These are phyloP conservation scores for Xylariaceae sp. DNA, from an alignment of 2,329 filamentous ascomycete genomes.

Conservation along the genomic window DNA sequence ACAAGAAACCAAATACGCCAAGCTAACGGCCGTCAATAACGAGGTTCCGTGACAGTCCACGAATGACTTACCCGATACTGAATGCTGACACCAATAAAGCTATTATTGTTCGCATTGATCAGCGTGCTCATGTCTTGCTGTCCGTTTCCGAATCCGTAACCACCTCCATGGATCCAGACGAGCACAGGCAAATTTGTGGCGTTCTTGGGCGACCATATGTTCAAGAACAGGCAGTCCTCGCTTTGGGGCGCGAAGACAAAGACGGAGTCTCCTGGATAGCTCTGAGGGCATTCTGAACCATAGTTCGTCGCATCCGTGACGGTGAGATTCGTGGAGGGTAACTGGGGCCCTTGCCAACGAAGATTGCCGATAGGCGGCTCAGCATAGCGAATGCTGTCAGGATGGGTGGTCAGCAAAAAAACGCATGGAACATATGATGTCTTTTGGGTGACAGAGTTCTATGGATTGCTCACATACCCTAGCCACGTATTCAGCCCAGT, in stretches of 20 bases:
- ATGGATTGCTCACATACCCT: slow-evolving; percentile 1
- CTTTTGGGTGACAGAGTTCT: no score
- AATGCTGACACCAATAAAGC: slow-evolving; percentile 3
- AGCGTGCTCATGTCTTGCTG: slow-evolving; percentile 1
- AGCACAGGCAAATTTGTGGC: neutral
- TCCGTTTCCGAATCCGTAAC: slow-evolving; percentile 1
- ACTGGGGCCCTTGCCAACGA: slow-evolving; percentile 3
- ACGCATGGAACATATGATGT: no score
- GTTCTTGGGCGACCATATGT: neutral
- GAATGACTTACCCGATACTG: slow-evolving; percentile 2
- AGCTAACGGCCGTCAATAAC: neutral
- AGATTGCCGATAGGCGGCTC: slow-evolving; percentile 1
- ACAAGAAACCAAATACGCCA: slow-evolving; percentile 4
- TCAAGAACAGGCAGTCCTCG: slow-evolving; percentile 6
- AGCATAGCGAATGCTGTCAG: slow-evolving; percentile 2
- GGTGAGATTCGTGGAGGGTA: neutral
- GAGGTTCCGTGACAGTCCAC: neutral
- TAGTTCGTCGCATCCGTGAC: neutral
- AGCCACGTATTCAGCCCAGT: neutral
- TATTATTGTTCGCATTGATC: slow-evolving; percentile 3
- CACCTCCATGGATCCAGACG: slow-evolving; percentile 4
- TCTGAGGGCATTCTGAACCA: slow-evolving; percentile 1
- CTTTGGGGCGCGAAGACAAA: neutral
- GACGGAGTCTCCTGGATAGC: neutral
- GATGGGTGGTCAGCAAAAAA: neutral